A percentile compares a stretch with the other conserved stretches of the same genome.
Conservation (phyloP, 2,329 filamentous ascomycete genomes). For the Aspergillus sclerotialis region DNA sequence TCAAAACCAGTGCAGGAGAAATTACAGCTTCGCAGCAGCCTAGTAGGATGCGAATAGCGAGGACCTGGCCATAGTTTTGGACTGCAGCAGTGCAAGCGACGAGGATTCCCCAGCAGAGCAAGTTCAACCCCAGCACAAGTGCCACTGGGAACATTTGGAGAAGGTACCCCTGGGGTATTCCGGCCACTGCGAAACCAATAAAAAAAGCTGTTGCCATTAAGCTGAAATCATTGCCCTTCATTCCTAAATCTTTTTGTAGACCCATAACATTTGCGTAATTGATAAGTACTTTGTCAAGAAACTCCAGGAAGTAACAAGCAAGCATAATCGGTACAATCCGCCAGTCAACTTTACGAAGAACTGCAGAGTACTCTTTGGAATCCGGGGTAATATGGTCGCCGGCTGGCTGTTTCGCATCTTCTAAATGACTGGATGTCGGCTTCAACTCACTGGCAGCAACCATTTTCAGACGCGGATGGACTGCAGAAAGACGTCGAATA, state of each 20-base stretch:
- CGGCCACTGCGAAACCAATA: constrained; percentile 51
- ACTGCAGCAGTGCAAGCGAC: constrained; percentile 43
- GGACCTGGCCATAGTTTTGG: constrained; percentile 46
- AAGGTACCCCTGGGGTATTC: constrained; percentile 49
- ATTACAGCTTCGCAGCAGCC: constrained; percentile 57
- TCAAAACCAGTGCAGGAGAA: constrained; percentile 54
- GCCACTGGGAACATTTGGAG: constrained; percentile 20
- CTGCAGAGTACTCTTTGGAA: too few relatives aligned
- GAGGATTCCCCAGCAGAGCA: constrained; percentile 45
- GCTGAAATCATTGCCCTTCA: constrained; percentile 54
- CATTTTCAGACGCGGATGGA: too few relatives aligned
- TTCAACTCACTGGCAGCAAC: too few relatives aligned
- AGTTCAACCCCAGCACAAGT: constrained; percentile 53
- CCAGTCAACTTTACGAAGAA: constrained; percentile 23
- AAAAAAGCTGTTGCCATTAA: constrained; percentile 56
- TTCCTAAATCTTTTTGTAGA: constrained; percentile 45
- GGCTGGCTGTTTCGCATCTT: too few relatives aligned
- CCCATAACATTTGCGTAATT: constrained; percentile 59
- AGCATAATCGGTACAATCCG: constrained; percentile 27
- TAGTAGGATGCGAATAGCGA: constrained; percentile 51
- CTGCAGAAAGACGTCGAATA: too few relatives aligned
- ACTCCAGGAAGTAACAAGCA: constrained; percentile 26
- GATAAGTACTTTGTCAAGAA: constrained; percentile 28
- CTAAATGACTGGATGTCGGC: too few relatives aligned
- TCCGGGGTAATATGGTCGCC: too few relatives aligned